A percentile compares a stretch with the other conserved stretches of the same genome.
Evolutionary conservation across 2,329 filamentous ascomycete genomes (phyloP).

Genomic region (Penicillium sp.): DNA sequence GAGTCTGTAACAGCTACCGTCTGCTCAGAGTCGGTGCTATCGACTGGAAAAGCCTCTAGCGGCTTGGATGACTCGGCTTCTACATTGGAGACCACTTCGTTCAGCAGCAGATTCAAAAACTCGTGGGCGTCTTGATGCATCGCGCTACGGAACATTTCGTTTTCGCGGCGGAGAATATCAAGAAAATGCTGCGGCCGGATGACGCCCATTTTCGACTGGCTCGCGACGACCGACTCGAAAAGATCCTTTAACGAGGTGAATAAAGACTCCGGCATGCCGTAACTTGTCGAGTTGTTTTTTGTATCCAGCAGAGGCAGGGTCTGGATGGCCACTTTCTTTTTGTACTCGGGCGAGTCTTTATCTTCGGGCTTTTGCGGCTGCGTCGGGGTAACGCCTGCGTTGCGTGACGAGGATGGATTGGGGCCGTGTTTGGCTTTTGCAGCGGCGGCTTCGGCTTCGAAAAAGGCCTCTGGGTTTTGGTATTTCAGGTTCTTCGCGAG

Average conservation of each 20-base stretch:
- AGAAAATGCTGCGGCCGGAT: slow-evolving; percentile 89
- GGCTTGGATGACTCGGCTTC: slow-evolving; percentile 67
- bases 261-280: slow-evolving; percentile 90
- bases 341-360: slow-evolving; percentile 93
- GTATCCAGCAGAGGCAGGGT: slow-evolving; percentile 84
- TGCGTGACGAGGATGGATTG: slow-evolving; percentile 33
- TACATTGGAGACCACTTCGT: slow-evolving; percentile 90
- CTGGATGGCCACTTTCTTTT: slow-evolving; percentile 91
- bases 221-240: slow-evolving; percentile 82
- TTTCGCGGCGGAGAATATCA: slow-evolving; percentile 87
- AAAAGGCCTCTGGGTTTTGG: slow-evolving; percentile 58
- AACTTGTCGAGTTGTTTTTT: slow-evolving; percentile 72
- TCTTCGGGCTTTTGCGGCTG: slow-evolving; percentile 73
- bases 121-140: slow-evolving; percentile 99
- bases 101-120: slow-evolving; percentile 90
- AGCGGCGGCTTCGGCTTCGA: slow-evolving; percentile 47
- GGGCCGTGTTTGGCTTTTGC: slow-evolving; percentile 43
- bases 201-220: slow-evolving; percentile 77
- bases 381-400: slow-evolving; percentile 52
- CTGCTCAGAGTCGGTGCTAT: slow-evolving; percentile 42
- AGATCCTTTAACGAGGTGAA: slow-evolving; percentile 96
- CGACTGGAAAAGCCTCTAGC: slow-evolving; percentile 45
- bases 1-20: slow-evolving; percentile 43
- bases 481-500: slow-evolving; percentile 46
- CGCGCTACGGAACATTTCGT: slow-evolving; percentile 94